A percentile compares a stretch with the other conserved stretches of the same genome.
Conservation (phyloP, 2,329 filamentous ascomycete genomes). For the Huntiella bhutanensis region DNA sequence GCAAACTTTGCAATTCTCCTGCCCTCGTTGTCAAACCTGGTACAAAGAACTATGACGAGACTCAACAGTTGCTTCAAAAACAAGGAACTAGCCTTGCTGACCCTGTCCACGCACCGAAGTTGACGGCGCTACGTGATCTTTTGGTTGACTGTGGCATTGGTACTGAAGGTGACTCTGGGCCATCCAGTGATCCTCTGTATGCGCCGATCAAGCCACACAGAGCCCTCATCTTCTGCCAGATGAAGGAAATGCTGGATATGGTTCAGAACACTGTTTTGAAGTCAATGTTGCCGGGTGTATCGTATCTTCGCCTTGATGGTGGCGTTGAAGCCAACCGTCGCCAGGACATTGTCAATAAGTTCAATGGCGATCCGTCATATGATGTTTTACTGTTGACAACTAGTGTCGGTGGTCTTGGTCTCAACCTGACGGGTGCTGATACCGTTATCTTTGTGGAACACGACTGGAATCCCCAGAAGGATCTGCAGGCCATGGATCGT, state of each 20-base stretch:
- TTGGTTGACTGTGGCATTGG: constrained; percentile 98
- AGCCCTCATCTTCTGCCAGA: constrained; percentile 93
- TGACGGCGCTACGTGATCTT: constrained; percentile 74
- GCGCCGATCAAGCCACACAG: constrained; percentile 89
- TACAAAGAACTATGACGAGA: constrained; percentile 76
- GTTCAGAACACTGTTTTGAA: constrained; percentile 87
- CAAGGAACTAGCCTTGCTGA: constrained; percentile 73
- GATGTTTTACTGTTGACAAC: constrained; percentile 88
- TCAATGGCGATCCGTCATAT: constrained; percentile 94
- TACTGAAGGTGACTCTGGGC: constrained; percentile 36
- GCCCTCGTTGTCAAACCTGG: constrained; percentile 90
- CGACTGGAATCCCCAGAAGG: constrained; percentile 98
- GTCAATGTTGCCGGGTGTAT: constrained; percentile 77
- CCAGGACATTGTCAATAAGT: constrained; percentile 96
- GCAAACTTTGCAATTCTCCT: constrained; percentile 94
- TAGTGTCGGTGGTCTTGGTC: constrained; percentile 78
- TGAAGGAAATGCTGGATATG: constrained; percentile 99
- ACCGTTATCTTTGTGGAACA: constrained; percentile 99
- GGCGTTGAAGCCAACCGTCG: constrained; percentile 81
- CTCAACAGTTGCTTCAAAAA: constrained; percentile 59
- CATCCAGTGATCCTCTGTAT: constrained; percentile 37
- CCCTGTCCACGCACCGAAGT: constrained; percentile 74
- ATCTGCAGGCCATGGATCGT: constrained; percentile 96
- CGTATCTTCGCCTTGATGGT: constrained; percentile 85
- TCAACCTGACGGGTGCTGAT: constrained; percentile 91